Evolutionary conservation across 176 grass and related monocot species (phyloP).

Genomic region (Triticum dicoccoides): DNA sequence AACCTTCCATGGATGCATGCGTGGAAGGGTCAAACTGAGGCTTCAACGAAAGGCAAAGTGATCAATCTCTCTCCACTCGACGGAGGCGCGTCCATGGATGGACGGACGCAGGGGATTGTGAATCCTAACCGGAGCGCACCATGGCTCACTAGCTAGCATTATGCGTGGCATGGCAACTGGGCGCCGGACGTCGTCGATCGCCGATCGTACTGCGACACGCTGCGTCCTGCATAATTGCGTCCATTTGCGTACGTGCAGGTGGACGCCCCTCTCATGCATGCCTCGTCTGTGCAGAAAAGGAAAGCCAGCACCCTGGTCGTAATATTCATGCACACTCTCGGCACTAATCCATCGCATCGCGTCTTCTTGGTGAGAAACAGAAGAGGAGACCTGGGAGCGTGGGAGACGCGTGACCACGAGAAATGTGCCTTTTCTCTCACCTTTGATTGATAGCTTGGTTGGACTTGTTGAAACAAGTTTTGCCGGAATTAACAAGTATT

Average conservation of each 20-base stretch:
- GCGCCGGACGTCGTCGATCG: background rate
- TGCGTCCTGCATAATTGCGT: constrained; percentile 14
- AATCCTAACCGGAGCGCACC: constrained; percentile 54
- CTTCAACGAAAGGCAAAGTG: background rate
- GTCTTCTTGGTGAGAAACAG: background rate
- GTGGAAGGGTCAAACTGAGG: background rate
- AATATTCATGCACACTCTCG: background rate
- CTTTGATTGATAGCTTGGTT: background rate
- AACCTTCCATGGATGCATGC: background rate
- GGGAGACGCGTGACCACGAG: background rate
- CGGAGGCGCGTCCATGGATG: background rate
- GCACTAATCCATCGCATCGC: background rate
- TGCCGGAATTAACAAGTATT: too few relatives aligned
- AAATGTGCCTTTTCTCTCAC: background rate
- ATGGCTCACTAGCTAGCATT: background rate
- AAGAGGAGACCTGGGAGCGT: background rate
- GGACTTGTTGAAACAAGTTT: background rate
- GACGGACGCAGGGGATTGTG: background rate
- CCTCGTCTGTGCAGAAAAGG: background rate
- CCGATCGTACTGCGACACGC: background rate
- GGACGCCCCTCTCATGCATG: background rate
- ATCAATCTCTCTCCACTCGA: background rate
- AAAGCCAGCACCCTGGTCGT: background rate
- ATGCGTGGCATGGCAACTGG: background rate
- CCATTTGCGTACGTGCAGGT: constrained; percentile 8